A percentile compares a stretch with the other conserved stretches of the same genome.
Evolutionary conservation across 805 yeast genomes (phyloP).

Genomic region (Candida nemodendra): DNA sequence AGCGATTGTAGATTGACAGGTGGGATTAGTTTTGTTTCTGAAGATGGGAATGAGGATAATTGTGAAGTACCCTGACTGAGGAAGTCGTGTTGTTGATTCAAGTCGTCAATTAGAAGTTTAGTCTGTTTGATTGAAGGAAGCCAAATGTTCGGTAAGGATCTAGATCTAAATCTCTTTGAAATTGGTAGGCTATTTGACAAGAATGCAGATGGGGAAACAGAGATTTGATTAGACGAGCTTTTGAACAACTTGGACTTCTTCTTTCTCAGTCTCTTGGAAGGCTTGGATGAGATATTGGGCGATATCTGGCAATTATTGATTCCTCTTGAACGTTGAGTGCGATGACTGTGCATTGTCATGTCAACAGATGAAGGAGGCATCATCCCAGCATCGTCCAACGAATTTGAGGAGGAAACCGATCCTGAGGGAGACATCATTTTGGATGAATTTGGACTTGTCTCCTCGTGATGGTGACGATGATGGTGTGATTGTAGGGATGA

Average conservation of each 20-base stretch:
- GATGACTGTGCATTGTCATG: not conserved
- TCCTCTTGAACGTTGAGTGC: not conserved
- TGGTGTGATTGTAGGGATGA: constrained; percentile 3
- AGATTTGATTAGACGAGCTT: constrained; percentile 7
- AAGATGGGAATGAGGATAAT: constrained; percentile 6
- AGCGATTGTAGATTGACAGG: constrained; percentile 81
- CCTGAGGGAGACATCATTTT: constrained; percentile 7
- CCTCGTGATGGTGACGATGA: constrained; percentile 2
- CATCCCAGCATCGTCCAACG: not conserved
- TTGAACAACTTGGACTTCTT: constrained; percentile 18
- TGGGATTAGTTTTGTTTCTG: constrained; percentile 43
- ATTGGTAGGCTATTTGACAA: constrained; percentile 17
- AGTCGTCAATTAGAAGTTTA: constrained; percentile 17
- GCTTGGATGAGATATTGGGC: constrained; percentile 12
- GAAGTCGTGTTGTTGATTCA: constrained; percentile 12
- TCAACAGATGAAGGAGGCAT: not conserved
- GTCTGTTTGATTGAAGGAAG: constrained; percentile 26
- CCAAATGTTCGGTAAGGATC: constrained; percentile 36
- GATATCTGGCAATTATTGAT: constrained; percentile 11
- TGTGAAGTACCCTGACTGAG: not conserved
- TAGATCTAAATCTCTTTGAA: constrained; percentile 31
- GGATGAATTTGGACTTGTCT: constrained; percentile 2
- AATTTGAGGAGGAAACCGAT: constrained; percentile 10
- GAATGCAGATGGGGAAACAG: constrained; percentile 7
- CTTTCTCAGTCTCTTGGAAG: constrained; percentile 13